These are phyloP conservation scores for Aspergillus ibericus DNA, from an alignment of 2,329 filamentous ascomycete genomes.

Conservation along the genomic window DNA sequence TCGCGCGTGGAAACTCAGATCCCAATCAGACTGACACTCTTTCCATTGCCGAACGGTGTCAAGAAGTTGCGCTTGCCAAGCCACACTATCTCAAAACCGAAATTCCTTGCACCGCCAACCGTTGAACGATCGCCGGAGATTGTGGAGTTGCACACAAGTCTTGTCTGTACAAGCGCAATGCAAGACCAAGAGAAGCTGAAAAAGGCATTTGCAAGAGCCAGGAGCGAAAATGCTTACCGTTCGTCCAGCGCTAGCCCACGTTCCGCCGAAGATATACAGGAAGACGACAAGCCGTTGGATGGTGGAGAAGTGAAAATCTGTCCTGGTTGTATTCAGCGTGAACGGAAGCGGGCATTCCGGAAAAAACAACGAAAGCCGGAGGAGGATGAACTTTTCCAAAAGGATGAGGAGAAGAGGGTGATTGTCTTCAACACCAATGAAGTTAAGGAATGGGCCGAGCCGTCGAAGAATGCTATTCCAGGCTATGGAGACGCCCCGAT, in stretches of 20 bases:
- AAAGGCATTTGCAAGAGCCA: conserved; percentile 64
- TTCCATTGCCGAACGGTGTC: conserved; percentile 71
- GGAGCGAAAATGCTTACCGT: conserved; percentile 40
- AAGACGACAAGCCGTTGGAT: conserved; percentile 73
- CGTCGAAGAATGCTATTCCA: conserved; percentile 56
- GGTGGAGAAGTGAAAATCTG: conserved; percentile 96
- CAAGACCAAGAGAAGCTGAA: conserved; percentile 65
- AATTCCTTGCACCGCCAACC: conserved; percentile 74
- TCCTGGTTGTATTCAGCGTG: conserved; percentile 82
- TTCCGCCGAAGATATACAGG: conserved; percentile 55
- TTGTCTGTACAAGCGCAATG: conserved; percentile 94
- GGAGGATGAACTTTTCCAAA: conserved; percentile 83
- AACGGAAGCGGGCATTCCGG: conserved; percentile 83
- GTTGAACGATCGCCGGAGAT: conserved; percentile 69
- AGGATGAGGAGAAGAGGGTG: conserved; percentile 75
- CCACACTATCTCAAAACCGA: conserved; percentile 92
- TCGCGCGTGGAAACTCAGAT: conserved; percentile 97
- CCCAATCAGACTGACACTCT: conserved; percentile 77
- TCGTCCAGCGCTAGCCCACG: conserved; percentile 42
- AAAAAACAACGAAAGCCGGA: conserved; percentile 94
- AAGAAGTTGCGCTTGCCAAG: conserved; percentile 82
- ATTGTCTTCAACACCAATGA: conserved; percentile 91
- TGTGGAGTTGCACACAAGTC: conserved; percentile 73
- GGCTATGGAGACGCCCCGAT: conserved; percentile 37
- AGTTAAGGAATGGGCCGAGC: conserved; percentile 76